Evolutionary conservation across 2,329 filamentous ascomycete genomes (phyloP), one percentile per base, ranked within the genome.

Genomic region (Colletotrichum melonis): DNA sequence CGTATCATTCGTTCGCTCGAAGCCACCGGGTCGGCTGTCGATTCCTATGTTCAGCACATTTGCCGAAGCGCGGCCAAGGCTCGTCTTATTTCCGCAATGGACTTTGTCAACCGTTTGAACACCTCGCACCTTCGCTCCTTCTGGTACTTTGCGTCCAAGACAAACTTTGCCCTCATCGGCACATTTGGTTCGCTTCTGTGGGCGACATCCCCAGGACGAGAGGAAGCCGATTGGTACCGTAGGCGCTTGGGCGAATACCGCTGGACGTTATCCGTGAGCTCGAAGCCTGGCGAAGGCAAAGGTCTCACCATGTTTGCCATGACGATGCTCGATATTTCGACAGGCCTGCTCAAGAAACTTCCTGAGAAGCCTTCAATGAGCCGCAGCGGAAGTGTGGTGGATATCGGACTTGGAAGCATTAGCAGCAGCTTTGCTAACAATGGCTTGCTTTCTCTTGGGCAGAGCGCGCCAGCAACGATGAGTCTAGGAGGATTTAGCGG

Each of bases 21-120:
- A 24, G 82, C 86, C 12, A 78, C 80, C 3, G 76, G 82, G 5
- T 79, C 81, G 7, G 78, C 82, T 4, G 86, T 92, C 52, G 94
- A 97, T 79, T 89, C 92, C 0, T 97, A 98, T 78, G 91, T 97
- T 63, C 90, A 95, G 68, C 94, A 97, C 82, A 98, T 98, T 77
- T 98, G 95, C 83, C 95, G 96, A 66, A 95, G 93, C 70, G 96
- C 96, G 4, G 96, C 96, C 66, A 98, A 98, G 82, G 97, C 96
- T 0, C 93, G 96, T 6, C 89, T 98, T 42, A 98, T 98, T 79
- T 97, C 94, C 26, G 95, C 95, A 75, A 97, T 98, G 94, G 96
- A 98, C 81, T 98, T 98, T 82, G 95, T 98, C 78, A 98, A 98
- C 83, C 92, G 96, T 0, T 89, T 98, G 38, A 95, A 93, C 57